These are phyloP conservation scores for Penicillium herquei DNA, from an alignment of 495 filamentous ascomycete genomes.

Conservation along the genomic window DNA sequence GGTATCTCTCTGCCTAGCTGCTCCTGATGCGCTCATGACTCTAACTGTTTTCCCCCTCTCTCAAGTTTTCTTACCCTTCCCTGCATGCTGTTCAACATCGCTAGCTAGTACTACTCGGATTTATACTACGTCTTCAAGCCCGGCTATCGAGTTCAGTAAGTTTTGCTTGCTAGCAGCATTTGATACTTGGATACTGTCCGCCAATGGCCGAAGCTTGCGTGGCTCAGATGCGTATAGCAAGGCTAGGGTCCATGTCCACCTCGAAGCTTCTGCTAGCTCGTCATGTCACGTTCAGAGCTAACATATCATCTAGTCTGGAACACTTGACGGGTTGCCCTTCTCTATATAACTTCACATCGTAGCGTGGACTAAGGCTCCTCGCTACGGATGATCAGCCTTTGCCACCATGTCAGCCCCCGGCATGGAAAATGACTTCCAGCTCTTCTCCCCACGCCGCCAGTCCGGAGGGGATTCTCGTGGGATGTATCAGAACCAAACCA, in stretches of 20 bases:
- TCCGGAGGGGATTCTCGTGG: slow-evolving; percentile 24
- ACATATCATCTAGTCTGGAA: slow-evolving; percentile 3
- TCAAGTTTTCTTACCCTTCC: slow-evolving; percentile 6
- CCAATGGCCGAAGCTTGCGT: background rate
- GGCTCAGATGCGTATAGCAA: too few relatives aligned
- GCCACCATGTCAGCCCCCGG: slow-evolving; percentile 23
- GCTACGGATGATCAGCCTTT: slow-evolving; percentile 9
- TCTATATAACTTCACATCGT: slow-evolving; percentile 2
- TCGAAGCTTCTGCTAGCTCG: background rate
- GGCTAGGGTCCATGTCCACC: too few relatives aligned
- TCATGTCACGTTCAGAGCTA: background rate
- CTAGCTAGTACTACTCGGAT: background rate
- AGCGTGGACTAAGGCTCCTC: slow-evolving; percentile 15
- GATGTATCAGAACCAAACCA: slow-evolving; percentile 15
- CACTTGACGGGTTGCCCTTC: background rate
- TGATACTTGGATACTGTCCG: background rate
- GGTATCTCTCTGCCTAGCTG: slow-evolving; percentile 19
- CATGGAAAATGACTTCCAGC: slow-evolving; percentile 43
- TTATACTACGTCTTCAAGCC: background rate
- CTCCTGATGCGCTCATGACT: slow-evolving; percentile 10
- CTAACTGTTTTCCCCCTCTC: slow-evolving; percentile 18
- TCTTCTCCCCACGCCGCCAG: slow-evolving; percentile 35
- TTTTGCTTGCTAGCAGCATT: background rate
- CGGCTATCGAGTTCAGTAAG: background rate
- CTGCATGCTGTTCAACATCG: background rate